These are phyloP conservation scores for Rosa hybrid DNA, from an alignment of 331 rosid species.

Conservation along the genomic window DNA sequence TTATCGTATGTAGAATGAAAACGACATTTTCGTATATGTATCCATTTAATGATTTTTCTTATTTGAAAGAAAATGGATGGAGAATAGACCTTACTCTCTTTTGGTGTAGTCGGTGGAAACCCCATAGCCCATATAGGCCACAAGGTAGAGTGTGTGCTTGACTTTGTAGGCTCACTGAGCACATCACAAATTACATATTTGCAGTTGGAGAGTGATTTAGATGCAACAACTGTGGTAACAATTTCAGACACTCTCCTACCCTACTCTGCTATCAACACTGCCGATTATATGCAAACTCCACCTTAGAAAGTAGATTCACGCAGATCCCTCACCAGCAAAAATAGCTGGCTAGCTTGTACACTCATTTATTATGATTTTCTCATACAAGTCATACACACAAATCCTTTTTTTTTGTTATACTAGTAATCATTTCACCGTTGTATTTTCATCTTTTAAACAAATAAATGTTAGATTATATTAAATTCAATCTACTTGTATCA, in stretches of 20 bases:
- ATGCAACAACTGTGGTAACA: not conserved
- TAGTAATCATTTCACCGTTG: no score
- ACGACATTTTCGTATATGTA: no score
- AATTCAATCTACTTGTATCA: no score
- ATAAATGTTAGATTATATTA: no score
- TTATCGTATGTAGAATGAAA: no score
- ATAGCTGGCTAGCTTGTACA: not conserved
- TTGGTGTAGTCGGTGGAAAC: conserved; percentile 1
- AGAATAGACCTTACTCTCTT: not conserved
- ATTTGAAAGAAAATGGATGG: not conserved
- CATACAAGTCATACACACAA: no score
- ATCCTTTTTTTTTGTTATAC: not conserved
- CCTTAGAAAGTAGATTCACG: not conserved
- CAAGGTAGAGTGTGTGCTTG: not conserved
- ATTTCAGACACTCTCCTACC: conserved; percentile 1
- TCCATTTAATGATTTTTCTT: not conserved
- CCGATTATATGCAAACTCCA: conserved; percentile 3
- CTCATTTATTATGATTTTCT: not conserved
- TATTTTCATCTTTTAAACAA: no score
- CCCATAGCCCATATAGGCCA: not conserved
- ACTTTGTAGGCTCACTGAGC: not conserved
- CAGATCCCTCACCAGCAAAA: not conserved
- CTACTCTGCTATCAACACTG: not conserved
- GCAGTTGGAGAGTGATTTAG: not conserved
- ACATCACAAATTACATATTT: not conserved